A percentile compares a stretch with the other conserved stretches of the same genome.
Evolutionary conservation across 2,329 filamentous ascomycete genomes (phyloP).

Genomic region (Pseudogymnoascus sp.): DNA sequence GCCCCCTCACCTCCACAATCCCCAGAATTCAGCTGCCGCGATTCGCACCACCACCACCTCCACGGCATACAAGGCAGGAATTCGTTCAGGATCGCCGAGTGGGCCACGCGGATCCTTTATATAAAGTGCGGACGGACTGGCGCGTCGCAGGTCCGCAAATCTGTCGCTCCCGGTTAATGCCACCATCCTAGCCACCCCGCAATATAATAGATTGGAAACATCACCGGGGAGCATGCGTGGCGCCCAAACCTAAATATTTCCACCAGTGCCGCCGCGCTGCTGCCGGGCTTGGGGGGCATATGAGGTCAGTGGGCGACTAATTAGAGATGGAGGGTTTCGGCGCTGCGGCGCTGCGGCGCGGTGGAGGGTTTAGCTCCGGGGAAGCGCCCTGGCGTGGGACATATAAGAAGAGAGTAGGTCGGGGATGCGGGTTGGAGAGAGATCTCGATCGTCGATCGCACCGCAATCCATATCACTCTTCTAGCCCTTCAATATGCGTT

Average conservation of each 20-base stretch:
- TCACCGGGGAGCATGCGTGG: neutral
- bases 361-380: neutral
- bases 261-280: neutral
- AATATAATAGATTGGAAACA: constrained; percentile 8
- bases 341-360: neutral
- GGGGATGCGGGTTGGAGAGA: neutral
- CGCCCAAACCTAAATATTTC: neutral
- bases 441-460: neutral
- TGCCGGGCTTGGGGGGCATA: neutral
- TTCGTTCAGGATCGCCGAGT: neutral
- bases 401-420: neutral
- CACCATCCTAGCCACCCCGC: neutral
- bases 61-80: neutral
- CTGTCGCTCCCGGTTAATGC: neutral
- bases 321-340: neutral
- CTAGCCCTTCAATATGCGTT: constrained; percentile 12
- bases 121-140: constrained; percentile 5
- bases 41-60: neutral
- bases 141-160: neutral
- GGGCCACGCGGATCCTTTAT: neutral
- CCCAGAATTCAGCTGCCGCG: neutral
- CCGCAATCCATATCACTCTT: constrained; percentile 13
- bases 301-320: neutral
- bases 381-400: neutral
- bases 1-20: neutral